A percentile compares a stretch with the other conserved stretches of the same genome.
These are phyloP conservation scores for Carex littledalei DNA, from an alignment of 176 grass and related monocot species.

Conservation along the genomic window DNA sequence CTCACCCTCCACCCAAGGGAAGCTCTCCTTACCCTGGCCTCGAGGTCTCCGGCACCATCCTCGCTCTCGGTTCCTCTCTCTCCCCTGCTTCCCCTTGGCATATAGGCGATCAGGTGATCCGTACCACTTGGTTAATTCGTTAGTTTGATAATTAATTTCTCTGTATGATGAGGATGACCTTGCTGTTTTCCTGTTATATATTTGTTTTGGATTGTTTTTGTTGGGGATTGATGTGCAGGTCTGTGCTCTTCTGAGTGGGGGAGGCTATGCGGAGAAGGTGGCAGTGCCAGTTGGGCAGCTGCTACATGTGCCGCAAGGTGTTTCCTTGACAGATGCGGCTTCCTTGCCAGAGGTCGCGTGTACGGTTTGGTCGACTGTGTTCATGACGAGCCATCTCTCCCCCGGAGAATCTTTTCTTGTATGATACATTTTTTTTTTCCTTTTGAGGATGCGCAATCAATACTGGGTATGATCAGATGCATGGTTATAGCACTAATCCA, in stretches of 20 bases:
- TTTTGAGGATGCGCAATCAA: not conserved
- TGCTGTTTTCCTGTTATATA: not conserved
- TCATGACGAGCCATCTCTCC: constrained; percentile 80
- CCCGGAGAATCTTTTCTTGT: constrained; percentile 74
- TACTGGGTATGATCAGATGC: too few relatives aligned
- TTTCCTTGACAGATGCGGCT: constrained; percentile 63
- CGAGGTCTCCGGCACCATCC: constrained; percentile 77
- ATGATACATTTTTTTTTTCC: not conserved
- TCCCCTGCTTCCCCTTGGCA: constrained; percentile 37
- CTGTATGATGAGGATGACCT: not conserved
- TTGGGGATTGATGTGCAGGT: constrained; percentile 30
- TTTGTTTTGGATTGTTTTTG: not conserved
- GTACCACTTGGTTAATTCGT: not conserved
- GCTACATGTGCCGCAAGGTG: constrained; percentile 56
- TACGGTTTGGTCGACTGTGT: constrained; percentile 90
- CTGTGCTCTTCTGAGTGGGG: constrained; percentile 58
- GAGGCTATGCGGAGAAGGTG: constrained; percentile 90
- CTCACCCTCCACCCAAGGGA: constrained; percentile 42
- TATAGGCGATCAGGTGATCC: constrained; percentile 50
- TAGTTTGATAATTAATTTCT: not conserved
- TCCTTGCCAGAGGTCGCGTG: constrained; percentile 67
- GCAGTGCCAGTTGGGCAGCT: constrained; percentile 63
- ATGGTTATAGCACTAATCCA: too few relatives aligned
- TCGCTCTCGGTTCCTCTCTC: constrained; percentile 35
- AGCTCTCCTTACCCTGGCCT: constrained; percentile 64